Evolutionary conservation across 2,329 filamentous ascomycete species (phyloP), one percentile per base, ranked within the genome.

Genomic region (Aotearoamyces nothofagi): DNA sequence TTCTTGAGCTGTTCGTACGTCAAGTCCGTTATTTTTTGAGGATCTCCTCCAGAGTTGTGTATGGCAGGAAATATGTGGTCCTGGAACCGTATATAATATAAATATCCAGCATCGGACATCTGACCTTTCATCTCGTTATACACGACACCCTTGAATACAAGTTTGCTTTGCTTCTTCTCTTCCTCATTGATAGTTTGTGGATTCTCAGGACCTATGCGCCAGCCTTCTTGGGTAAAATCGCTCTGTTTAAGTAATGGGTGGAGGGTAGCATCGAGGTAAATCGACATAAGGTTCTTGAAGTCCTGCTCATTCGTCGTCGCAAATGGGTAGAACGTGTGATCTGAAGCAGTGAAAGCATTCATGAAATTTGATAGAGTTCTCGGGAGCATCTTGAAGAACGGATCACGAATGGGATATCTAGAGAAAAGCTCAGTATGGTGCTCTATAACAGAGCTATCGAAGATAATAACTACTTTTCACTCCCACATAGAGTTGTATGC

Each of bases 81-180:
- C 49, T 92, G 83, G 54, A 92, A 98, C 30, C 78, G 70, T 41
- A 94, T 92, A 52, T 94, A 96, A 60, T 82, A 98, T 1, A 96
- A 61, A 46, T 98, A 98, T 40, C 83, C 83, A 5, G 87, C 84
- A 52, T 98, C 90, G 2, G 90, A 96, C 76, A 96, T 92, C 49
- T 94, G 86, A 0, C 90, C 90, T 57, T 98, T 98, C 90, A 98
- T 98, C 58, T 98, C 90, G 46, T 98, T 98, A 58, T 96, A 96
- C 1, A 96, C 87, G 2, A 96, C 90, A 15, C 87, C 87, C 58
- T 96, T 96, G 64, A 96, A 96, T 1, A 93, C 81, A 22, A 92
- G 57, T 38, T 71, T 72, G 50, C 73, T 70, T 47, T 73, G 68
- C 32, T 73, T 64, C 33, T 57, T 42, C 38, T 57, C 39, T 32